Evolutionary conservation across 2,329 filamentous ascomycete genomes (phyloP).

Genomic region (Gaeumannomyces tritici): DNA sequence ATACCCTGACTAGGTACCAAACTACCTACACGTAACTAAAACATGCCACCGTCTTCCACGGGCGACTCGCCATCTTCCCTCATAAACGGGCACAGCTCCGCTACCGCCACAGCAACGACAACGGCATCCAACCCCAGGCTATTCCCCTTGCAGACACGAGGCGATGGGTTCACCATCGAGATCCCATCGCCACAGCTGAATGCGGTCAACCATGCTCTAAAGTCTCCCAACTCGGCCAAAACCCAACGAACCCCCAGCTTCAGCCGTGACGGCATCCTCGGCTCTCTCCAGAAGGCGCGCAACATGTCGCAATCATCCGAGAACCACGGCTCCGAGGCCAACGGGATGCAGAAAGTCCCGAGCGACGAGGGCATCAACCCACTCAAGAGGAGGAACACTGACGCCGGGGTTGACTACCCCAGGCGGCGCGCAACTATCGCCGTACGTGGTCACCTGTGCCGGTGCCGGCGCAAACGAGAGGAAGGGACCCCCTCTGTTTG

Average conservation of each 20-base stretch:
- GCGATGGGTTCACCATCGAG: conserved; percentile 37
- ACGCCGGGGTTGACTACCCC: conserved; percentile 53
- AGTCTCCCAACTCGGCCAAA: conserved; percentile 41
- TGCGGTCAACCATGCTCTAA: conserved; percentile 33
- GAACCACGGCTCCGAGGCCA: conserved; percentile 25
- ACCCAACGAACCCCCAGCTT: conserved; percentile 37
- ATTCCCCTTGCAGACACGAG: conserved; percentile 33
- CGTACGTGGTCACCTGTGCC: conserved; percentile 31
- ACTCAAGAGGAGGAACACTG: conserved; percentile 52
- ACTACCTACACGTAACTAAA: background rate
- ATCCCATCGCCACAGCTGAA: conserved; percentile 34
- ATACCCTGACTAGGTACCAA: background rate
- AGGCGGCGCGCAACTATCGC: conserved; percentile 56
- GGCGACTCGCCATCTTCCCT: conserved; percentile 39
- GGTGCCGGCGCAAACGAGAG: too few species aligned
- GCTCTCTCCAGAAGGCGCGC: conserved; percentile 41
- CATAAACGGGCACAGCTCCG: conserved; percentile 2
- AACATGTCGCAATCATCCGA: conserved; percentile 47
- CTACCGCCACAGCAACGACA: conserved; percentile 22
- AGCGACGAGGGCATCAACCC: conserved; percentile 48
- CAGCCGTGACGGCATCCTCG: conserved; percentile 44
- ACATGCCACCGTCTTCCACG: conserved; percentile 45
- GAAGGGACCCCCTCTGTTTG: background rate
- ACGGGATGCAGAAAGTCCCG: conserved; percentile 34
- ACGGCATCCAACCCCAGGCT: conserved; percentile 26